These are phyloP conservation scores for Sarcodon aspratus DNA, from an alignment of 768 basidiomycete genomes.

Conservation along the genomic window DNA sequence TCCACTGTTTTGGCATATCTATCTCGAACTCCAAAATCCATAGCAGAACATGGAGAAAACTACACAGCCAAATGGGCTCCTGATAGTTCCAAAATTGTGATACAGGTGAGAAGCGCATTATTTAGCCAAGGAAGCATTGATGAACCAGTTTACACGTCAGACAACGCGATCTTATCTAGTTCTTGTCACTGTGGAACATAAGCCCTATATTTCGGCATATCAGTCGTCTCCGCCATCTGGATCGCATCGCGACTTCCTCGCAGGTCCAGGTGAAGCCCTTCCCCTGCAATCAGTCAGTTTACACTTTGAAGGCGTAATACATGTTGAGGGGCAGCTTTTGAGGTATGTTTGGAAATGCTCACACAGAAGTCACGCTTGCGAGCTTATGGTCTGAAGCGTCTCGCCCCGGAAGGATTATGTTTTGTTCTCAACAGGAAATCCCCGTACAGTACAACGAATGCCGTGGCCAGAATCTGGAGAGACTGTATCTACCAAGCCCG, in stretches of 20 bases:
- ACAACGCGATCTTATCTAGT: conserved; percentile 76
- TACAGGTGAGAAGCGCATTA: conserved; percentile 45
- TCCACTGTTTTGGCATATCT: conserved; percentile 62
- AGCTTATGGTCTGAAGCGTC: conserved; percentile 31
- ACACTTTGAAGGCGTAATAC: conserved; percentile 73
- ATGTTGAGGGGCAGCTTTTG: conserved; percentile 61
- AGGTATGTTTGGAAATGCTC: conserved; percentile 32
- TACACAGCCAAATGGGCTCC: conserved; percentile 68
- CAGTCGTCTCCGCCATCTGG: conserved; percentile 36
- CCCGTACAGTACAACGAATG: conserved; percentile 71
- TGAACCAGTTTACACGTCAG: conserved; percentile 24
- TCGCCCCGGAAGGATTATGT: conserved; percentile 64
- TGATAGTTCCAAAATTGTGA: conserved; percentile 67
- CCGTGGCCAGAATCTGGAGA: conserved; percentile 62
- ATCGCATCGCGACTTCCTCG: conserved; percentile 57
- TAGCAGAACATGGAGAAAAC: conserved; percentile 81
- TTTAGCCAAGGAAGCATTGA: not conserved
- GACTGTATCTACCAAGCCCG: conserved; percentile 23
- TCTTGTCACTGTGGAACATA: conserved; percentile 53
- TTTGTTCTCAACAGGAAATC: conserved; percentile 62
- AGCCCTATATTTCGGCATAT: conserved; percentile 43
- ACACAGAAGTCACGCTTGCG: conserved; percentile 1
- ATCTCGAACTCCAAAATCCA: conserved; percentile 63
- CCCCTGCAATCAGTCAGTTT: conserved; percentile 58
- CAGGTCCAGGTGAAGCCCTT: conserved; percentile 73